Evolutionary conservation across 768 basidiomycete genomes (phyloP).

Genomic region (Tricholoma terreum): DNA sequence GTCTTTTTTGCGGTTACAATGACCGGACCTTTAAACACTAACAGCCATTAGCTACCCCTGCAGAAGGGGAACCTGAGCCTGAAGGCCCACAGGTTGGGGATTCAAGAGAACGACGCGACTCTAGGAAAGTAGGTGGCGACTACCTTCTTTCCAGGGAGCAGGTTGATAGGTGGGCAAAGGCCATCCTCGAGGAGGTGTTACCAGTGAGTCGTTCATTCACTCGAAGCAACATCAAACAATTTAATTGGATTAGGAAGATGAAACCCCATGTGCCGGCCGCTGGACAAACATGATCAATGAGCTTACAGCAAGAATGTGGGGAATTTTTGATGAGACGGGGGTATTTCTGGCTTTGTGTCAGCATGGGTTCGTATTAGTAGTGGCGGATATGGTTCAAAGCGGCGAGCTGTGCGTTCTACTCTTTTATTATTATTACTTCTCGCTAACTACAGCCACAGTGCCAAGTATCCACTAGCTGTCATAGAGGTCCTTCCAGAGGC

Average conservation of each 20-base stretch:
- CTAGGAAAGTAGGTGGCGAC: slow-evolving; percentile 6
- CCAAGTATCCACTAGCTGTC: slow-evolving; percentile 26
- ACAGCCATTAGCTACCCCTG: neutral
- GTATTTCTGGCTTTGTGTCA: slow-evolving; percentile 24
- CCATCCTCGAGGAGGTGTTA: slow-evolving; percentile 5
- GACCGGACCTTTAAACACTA: too few relatives aligned
- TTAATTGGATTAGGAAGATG: slow-evolving; percentile 1
- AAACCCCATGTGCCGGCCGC: slow-evolving; percentile 14
- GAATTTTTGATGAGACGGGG: slow-evolving; percentile 26
- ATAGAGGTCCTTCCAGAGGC: slow-evolving; percentile 11
- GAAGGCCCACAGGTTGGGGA: neutral
- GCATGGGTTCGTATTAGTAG: slow-evolving; percentile 22
- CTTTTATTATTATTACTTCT: too few relatives aligned
- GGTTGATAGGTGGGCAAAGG: slow-evolving; percentile 21
- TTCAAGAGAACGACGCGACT: slow-evolving; percentile 11
- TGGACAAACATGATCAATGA: slow-evolving; percentile 21
- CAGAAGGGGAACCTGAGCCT: slow-evolving; percentile 1
- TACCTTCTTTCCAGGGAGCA: slow-evolving; percentile 18
- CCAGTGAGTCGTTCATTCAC: too few relatives aligned
- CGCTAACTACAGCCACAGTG: slow-evolving; percentile 9
- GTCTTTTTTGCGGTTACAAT: too few relatives aligned
- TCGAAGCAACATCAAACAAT: too few relatives aligned
- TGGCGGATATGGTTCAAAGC: slow-evolving; percentile 17
- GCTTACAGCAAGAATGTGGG: slow-evolving; percentile 19
- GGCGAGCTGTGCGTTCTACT: slow-evolving; percentile 23